These are phyloP conservation scores for Pogostemon cablin DNA, from an alignment of 257 asterid genomes.

Conservation along the genomic window DNA sequence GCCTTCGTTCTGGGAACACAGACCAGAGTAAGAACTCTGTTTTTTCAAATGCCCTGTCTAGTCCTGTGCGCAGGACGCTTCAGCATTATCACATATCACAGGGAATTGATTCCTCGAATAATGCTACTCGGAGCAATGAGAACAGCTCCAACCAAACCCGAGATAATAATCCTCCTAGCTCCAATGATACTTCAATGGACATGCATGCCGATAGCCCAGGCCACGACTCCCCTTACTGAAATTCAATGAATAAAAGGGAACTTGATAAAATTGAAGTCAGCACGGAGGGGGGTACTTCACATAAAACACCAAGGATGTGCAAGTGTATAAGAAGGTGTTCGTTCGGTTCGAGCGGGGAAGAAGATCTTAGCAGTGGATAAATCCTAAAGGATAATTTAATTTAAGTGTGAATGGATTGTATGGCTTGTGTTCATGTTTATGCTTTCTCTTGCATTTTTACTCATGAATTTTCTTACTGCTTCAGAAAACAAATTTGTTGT, in stretches of 20 bases:
- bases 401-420: slow-evolving; percentile 17
- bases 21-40: slow-evolving; percentile 55
- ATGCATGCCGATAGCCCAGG: slow-evolving; percentile 69
- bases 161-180: slow-evolving; percentile 49
- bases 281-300: slow-evolving; percentile 18
- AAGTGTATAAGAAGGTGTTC: slow-evolving; percentile 25
- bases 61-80: slow-evolving; percentile 62
- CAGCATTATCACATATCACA: slow-evolving; percentile 64
- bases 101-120: slow-evolving; percentile 42
- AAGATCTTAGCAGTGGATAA: slow-evolving; percentile 21
- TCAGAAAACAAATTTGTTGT: slow-evolving; percentile 12
- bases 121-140: slow-evolving; percentile 42
- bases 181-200: slow-evolving; percentile 63
- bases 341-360: slow-evolving; percentile 13
- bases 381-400: slow-evolving; percentile 2
- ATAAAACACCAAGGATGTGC: slow-evolving; percentile 10
- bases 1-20: slow-evolving; percentile 40
- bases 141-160: slow-evolving; percentile 38
- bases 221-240: slow-evolving; percentile 55
- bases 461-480: neutral
- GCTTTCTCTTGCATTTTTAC: slow-evolving; percentile 22
- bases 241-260: neutral
- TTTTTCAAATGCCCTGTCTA: slow-evolving; percentile 66
- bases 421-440: slow-evolving; percentile 31
- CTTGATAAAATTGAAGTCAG: slow-evolving; percentile 7